A percentile compares a stretch with the other conserved stretches of the same genome.
Conservation (phyloP, 441 rosid genomes). For the Adansonia grandidieri region DNA sequence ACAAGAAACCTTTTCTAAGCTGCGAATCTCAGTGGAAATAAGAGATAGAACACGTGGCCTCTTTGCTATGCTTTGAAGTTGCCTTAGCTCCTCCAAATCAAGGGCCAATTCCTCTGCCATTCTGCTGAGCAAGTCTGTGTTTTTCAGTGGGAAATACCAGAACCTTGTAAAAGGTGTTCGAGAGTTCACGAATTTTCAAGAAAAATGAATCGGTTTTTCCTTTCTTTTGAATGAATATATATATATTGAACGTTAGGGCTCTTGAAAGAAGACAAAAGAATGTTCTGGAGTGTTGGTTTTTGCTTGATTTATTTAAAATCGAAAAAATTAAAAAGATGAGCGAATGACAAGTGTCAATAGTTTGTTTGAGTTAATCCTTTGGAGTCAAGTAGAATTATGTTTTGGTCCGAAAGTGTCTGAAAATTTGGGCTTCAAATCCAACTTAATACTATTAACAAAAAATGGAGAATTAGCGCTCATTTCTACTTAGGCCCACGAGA, state of each 20-base stretch:
- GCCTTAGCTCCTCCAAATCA: constrained; percentile 81
- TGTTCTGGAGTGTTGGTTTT: background rate
- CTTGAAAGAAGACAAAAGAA: background rate
- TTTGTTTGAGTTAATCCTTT: background rate
- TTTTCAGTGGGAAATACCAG: constrained; percentile 1
- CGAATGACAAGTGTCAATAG: background rate
- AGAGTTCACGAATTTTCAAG: background rate
- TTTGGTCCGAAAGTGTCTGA: background rate
- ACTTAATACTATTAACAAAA: background rate
- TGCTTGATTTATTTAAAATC: background rate
- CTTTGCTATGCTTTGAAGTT: constrained; percentile 70
- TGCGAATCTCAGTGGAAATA: constrained; percentile 60
- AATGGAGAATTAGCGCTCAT: background rate
- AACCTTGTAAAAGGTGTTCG: background rate
- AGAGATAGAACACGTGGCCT: constrained; percentile 69
- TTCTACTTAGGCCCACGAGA: background rate
- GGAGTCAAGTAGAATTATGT: background rate
- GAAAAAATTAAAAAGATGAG: background rate
- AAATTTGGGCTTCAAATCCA: background rate
- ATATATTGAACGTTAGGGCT: background rate
- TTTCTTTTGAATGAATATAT: background rate
- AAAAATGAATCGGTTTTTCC: background rate
- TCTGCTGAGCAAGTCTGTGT: background rate
- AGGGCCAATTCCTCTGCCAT: constrained; percentile 73
- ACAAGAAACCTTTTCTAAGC: constrained; percentile 66